A percentile compares a stretch with the other conserved stretches of the same genome.
phyloP scores from a whole-genome alignment of 352 stramenopile species.

The Phytopythium kandeliae region DNA sequence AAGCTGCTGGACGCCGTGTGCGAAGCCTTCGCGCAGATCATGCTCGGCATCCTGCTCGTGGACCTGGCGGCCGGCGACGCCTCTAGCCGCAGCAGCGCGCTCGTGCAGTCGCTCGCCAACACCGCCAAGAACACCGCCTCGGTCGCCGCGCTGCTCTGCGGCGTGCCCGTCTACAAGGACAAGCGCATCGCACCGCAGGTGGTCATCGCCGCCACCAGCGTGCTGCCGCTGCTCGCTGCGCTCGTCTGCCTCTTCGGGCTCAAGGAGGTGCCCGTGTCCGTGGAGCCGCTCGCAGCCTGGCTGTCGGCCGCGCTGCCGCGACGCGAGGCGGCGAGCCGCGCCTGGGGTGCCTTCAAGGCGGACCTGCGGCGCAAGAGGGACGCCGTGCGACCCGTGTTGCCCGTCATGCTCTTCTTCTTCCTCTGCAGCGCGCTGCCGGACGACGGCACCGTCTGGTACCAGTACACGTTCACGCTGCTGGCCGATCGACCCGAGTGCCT shows the following conservation, averaged over 20 bases:
- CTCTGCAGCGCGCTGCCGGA: constrained; percentile 62
- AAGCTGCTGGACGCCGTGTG: constrained; percentile 62
- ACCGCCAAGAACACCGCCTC: constrained; percentile 59
- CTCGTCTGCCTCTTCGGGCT: constrained; percentile 43
- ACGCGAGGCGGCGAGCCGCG: constrained; percentile 14
- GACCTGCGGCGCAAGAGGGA: constrained; percentile 38
- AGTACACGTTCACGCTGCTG: constrained; percentile 72
- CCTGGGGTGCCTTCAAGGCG: constrained; percentile 39
- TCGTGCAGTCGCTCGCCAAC: constrained; percentile 69
- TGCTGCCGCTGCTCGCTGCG: constrained; percentile 47
- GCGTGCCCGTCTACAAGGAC: constrained; percentile 63
- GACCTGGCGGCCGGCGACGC: constrained; percentile 46
- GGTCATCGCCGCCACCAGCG: constrained; percentile 60
- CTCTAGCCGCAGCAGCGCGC: constrained; percentile 50
- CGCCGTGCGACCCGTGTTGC: constrained; percentile 48
- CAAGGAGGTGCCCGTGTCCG: constrained; percentile 32
- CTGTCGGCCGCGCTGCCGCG: no score
- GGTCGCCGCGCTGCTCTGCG: constrained; percentile 49
- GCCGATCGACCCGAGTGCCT: constrained; percentile 52
- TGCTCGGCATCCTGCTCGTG: constrained; percentile 76
- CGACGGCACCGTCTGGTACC: constrained; percentile 72
- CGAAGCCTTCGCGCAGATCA: constrained; percentile 77
- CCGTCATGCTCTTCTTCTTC: constrained; percentile 80
- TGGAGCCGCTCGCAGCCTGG: no score
- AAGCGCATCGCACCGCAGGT: constrained; percentile 36